Base-by-base conservation (phyloP, 345 rosid species). In the Lumnitzera littorea region DNA sequence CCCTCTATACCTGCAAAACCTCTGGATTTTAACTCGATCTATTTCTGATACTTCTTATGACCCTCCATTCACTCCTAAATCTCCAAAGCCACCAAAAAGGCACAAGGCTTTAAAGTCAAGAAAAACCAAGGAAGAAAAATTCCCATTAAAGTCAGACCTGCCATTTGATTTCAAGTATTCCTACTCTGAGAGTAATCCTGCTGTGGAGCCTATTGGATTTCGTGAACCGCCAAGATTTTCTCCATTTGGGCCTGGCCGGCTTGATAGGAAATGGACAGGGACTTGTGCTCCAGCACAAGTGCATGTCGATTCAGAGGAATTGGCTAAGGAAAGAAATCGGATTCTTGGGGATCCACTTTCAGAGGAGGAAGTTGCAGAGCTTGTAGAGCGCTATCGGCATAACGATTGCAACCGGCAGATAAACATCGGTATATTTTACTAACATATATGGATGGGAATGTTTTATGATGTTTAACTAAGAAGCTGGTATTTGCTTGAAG, bases 211-310 rank as follows among this genome's bases (percentile, higher is more conserved):
- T 27, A 83, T 89, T 48, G 92, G 96, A 53, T 91, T 62, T 62
- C 90, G 98, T 2, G 96, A 91, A 64, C 88, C 95, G 46, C 90
- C 83, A 67, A 77, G 91, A 62, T 91, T 91, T 70, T 89, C 92
- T 56, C 98, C 95, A 0, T 89, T 91, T 51, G 96, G 98, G 13
- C 98, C 96, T 0, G 89, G 95, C 17, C 84, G 89, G 60, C 78
- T 91, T 12, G 86, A 85, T 56, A 70, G 96, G 72, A 75, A 75
- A 51, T 91, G 92, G 98, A 89, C 95, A 0, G 98, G 96, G n/a
- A 83, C 86, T 12, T 64, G 78, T 11, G 95, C 96, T 49, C 80
- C 72, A 8, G 77, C 63, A 25, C 67, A 66, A 13, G 53, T 5
- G 58, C 78, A 74, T 66, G 72, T 25, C 46, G 85, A 74, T 20